These are phyloP conservation scores for Hypoxylon trugodes DNA, from an alignment of 495 filamentous ascomycete species.

Conservation along the genomic window DNA sequence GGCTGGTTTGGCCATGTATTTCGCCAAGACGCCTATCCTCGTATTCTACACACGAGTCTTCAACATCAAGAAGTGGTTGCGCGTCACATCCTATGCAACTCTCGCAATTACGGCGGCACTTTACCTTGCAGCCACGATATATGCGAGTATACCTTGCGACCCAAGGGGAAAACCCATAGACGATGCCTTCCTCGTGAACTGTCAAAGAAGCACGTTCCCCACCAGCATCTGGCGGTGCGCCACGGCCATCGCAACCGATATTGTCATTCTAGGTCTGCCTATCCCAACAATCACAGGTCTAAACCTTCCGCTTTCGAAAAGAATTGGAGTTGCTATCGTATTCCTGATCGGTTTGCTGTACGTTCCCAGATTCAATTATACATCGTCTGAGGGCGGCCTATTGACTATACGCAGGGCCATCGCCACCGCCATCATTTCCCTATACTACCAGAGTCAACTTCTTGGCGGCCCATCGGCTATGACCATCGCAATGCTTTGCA, in stretches of 20 bases:
- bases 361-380: conserved; percentile 11
- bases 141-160: not conserved
- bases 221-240: conserved; percentile 1
- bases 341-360: conserved; percentile 53
- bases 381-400: not conserved
- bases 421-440: not conserved
- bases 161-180: not conserved
- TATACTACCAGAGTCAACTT: conserved; percentile 6
- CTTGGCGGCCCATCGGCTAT: not conserved
- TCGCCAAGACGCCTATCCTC: conserved; percentile 24
- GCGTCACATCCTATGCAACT: not conserved
- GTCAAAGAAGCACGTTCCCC: not conserved
- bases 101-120: not conserved
- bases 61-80: conserved; percentile 10
- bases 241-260: conserved; percentile 53
- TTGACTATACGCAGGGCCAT: conserved; percentile 22
- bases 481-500: not conserved
- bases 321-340: conserved; percentile 45
- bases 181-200: not conserved
- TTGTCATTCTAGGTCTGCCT: conserved; percentile 53
- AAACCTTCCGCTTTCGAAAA: conserved; percentile 48
- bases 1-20: not conserved
- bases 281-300: conserved; percentile 48
- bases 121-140: not conserved
- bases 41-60: conserved; percentile 18